A percentile compares a stretch with the other conserved stretches of the same genome.
Evolutionary conservation across 1,139 yeast species (phyloP).

Genomic region (Hemisphaericaspora subhashii): DNA sequence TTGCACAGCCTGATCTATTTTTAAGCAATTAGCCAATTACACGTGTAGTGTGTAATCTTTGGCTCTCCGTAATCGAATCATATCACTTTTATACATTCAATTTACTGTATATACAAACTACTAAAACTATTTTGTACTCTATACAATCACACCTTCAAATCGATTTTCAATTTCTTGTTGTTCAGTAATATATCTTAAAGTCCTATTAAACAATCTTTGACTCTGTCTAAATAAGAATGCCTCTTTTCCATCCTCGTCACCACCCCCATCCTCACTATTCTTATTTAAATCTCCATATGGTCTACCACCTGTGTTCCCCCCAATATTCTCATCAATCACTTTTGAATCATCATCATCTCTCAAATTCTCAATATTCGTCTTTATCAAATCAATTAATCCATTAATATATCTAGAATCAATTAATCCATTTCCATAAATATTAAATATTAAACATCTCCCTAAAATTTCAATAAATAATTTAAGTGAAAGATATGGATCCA

Average conservation of each 20-base stretch:
- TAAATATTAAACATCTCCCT: conserved; percentile 80
- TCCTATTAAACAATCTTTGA: conserved; percentile 55
- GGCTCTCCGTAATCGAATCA: too few species aligned
- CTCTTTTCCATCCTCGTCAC: conserved; percentile 30
- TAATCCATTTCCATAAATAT: conserved; percentile 75
- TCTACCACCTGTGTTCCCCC: too few species aligned
- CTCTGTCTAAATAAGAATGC: conserved; percentile 34
- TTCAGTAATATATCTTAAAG: conserved; percentile 61
- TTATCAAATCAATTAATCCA: conserved; percentile 82
- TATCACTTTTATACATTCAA: too few species aligned
- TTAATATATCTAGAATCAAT: conserved; percentile 76
- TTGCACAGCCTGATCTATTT: too few species aligned
- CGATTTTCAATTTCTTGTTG: conserved; percentile 68
- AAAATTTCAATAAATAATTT: conserved; percentile 88
- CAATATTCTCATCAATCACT: conserved; percentile 3
- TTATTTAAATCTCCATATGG: conserved; percentile 8
- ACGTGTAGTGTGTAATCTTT: too few species aligned
- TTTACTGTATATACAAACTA: neutral
- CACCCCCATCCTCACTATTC: conserved; percentile 19
- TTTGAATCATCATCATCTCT: conserved; percentile 27
- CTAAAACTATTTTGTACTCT: neutral
- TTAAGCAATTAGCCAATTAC: too few species aligned
- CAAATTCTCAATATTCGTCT: conserved; percentile 67
- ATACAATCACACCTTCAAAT: conserved; percentile 44
- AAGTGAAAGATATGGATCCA: conserved; percentile 77